Evolutionary conservation across 2,329 filamentous ascomycete species (phyloP).

Genomic region (Penicillium sp.): DNA sequence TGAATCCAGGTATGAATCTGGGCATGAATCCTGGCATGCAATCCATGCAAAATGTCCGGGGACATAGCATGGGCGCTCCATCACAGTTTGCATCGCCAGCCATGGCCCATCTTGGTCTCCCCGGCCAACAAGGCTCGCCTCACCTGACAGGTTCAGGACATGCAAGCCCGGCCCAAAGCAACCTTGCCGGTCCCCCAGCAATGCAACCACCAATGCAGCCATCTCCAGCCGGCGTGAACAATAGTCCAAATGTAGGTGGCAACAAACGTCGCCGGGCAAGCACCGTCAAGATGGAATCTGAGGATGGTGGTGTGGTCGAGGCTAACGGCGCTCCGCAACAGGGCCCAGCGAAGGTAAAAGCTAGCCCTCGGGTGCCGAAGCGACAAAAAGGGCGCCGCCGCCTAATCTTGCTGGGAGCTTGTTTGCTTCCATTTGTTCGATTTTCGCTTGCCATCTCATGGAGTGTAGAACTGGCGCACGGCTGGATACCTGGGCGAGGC

Average conservation of each 20-base stretch:
- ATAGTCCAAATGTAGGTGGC: slow-evolving; percentile 58
- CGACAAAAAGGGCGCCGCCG: slow-evolving; percentile 46
- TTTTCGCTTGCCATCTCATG: slow-evolving; percentile 20
- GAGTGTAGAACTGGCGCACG: slow-evolving; percentile 31
- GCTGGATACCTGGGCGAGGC: slow-evolving; percentile 30
- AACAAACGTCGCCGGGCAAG: slow-evolving; percentile 60
- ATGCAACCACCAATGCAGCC: slow-evolving; percentile 60
- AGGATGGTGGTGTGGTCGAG: slow-evolving; percentile 49
- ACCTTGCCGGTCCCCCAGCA: slow-evolving; percentile 47
- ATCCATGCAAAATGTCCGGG: slow-evolving; percentile 40
- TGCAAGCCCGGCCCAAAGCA: slow-evolving; percentile 47
- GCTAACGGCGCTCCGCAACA: slow-evolving; percentile 48
- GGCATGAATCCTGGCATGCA: slow-evolving; percentile 36
- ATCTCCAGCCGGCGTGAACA: slow-evolving; percentile 58
- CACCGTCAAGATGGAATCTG: slow-evolving; percentile 59
- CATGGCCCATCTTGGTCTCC: slow-evolving; percentile 53
- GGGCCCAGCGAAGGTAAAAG: slow-evolving; percentile 45
- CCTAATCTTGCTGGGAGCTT: slow-evolving; percentile 25
- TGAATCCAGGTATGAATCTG: slow-evolving; percentile 1
- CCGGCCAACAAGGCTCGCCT: slow-evolving; percentile 50
- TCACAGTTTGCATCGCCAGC: slow-evolving; percentile 60
- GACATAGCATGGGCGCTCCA: slow-evolving; percentile 48
- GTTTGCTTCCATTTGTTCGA: slow-evolving; percentile 9
- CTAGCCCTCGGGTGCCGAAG: slow-evolving; percentile 49
- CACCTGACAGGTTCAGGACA: slow-evolving; percentile 53